These are phyloP conservation scores for Mycosphaerella sp. DNA, from an alignment of 2,329 filamentous ascomycete genomes.

Conservation along the genomic window DNA sequence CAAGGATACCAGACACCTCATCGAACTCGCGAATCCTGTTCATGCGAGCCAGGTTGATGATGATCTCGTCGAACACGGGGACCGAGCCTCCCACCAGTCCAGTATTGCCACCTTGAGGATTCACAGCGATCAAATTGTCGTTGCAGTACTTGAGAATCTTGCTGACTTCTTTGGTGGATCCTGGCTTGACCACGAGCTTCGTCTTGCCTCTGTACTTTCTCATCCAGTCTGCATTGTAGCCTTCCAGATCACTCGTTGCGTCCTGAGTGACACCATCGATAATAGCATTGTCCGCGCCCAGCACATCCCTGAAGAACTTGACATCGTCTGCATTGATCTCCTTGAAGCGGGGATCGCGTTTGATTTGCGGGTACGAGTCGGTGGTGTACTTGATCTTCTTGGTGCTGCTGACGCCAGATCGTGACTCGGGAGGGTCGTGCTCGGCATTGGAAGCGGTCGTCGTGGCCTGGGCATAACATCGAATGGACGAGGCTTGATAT, in stretches of 20 bases:
- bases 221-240: conserved; percentile 99
- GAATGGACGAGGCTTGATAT: conserved; percentile 18
- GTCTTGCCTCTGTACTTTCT: conserved; percentile 92
- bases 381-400: conserved; percentile 67
- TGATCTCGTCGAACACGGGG: conserved; percentile 96
- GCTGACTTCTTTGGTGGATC: conserved; percentile 80
- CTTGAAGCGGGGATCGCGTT: conserved; percentile 70
- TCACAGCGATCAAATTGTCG: conserved; percentile 81
- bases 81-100: conserved; percentile 93
- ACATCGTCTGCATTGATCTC: conserved; percentile 73
- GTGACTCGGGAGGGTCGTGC: conserved; percentile 25
- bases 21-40: conserved; percentile 89
- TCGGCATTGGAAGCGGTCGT: conserved; percentile 31
- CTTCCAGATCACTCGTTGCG: conserved; percentile 72
- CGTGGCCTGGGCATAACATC: conserved; percentile 25
- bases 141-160: conserved; percentile 92
- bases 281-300: conserved; percentile 71
- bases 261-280: conserved; percentile 76
- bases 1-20: conserved; percentile 81
- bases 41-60: conserved; percentile 85
- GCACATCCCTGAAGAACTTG: conserved; percentile 69
- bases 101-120: conserved; percentile 95
- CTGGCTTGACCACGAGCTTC: conserved; percentile 78
- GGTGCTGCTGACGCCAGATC: conserved; percentile 28
- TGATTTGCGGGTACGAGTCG: conserved; percentile 76